Conservation (phyloP, 768 basidiomycete genomes). For the Rhodotorula graminis region DNA sequence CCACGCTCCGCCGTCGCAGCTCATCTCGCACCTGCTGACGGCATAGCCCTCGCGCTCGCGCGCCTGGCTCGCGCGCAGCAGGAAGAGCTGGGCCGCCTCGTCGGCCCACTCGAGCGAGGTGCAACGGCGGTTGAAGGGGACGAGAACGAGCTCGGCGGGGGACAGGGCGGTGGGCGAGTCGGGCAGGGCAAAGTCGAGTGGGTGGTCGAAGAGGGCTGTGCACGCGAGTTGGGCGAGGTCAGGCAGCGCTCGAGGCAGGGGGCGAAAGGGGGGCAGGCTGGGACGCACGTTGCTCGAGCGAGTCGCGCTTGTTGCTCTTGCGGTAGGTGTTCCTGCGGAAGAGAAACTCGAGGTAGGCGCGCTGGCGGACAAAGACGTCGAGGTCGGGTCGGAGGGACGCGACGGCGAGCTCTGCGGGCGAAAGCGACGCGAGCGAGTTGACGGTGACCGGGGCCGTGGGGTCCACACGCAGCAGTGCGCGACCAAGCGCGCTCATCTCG, state of each 20-base stretch:
- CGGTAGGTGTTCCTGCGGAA: too few species aligned
- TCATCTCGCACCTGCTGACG: too few species aligned
- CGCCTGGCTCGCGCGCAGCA: neutral
- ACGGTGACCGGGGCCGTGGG: fast-evolving
- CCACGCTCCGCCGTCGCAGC: too few species aligned
- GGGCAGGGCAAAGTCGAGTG: neutral
- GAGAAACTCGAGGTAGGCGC: neutral
- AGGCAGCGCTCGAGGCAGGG: too few species aligned
- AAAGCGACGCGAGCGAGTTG: neutral
- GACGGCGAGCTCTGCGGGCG: neutral
- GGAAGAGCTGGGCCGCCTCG: neutral
- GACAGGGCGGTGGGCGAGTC: neutral
- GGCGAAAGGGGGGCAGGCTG: neutral
- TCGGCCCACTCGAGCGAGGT: neutral
- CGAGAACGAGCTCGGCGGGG: neutral
- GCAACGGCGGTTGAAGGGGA: neutral
- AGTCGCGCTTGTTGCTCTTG: too few species aligned
- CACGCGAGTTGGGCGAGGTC: too few species aligned
- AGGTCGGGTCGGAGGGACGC: neutral
- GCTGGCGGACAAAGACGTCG: neutral
- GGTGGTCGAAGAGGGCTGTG: neutral
- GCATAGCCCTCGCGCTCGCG: too few species aligned
- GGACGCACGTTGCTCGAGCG: too few species aligned
- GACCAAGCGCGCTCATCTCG: neutral
- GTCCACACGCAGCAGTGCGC: neutral